Evolutionary conservation across 306 rosid genomes (phyloP), one percentile per base, ranked within the genome.

Genomic region (Vigna nakashimae): DNA sequence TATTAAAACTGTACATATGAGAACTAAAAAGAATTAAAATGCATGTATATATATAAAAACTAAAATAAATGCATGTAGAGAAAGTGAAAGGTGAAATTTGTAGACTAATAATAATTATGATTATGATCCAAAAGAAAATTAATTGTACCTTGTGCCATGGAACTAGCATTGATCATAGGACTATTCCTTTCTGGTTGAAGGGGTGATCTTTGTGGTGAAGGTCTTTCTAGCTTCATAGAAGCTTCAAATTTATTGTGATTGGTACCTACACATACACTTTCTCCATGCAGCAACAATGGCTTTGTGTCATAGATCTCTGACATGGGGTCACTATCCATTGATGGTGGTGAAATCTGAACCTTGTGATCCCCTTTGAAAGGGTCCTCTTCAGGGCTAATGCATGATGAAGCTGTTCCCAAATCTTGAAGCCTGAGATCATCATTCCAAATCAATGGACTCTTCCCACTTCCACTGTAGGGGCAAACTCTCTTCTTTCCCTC

Each of bases 401-500:
- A 92, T 34, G 95, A 90, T 17, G 94, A 79, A 4, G 94, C 74
- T 9, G 96, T 71, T 55, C 94, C 98, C 78, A 93, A 83, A 74
- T 94, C 96, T 69, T 94, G 97, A 52, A 89, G 90, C 83, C 97
- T 75, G 1, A 94, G 87, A 81, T 94, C 98, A 14, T 94, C 97
- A 9, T 87, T 71, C 98, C 97, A 94, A 16, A 92, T 83, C 84
- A 94, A 79, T 17, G 92, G 95, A 75, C 91, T 92, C 80, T 94
- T 94, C 20, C 98, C 98, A 32, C 80, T 86, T 5, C 86, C 84
- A 58, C 80, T 82, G 30, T 87, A 89, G 72, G 92, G 90, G 65
- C 85, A 85, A 1, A 84, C 73, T 90, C 93, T 88, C 84, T 91
- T 92, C 87, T 89, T 92, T 49, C 95, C 92, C 16, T 82, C 52